These are phyloP conservation scores for Staphylotrichum tortipilum DNA, from an alignment of 495 filamentous ascomycete species.

Conservation along the genomic window DNA sequence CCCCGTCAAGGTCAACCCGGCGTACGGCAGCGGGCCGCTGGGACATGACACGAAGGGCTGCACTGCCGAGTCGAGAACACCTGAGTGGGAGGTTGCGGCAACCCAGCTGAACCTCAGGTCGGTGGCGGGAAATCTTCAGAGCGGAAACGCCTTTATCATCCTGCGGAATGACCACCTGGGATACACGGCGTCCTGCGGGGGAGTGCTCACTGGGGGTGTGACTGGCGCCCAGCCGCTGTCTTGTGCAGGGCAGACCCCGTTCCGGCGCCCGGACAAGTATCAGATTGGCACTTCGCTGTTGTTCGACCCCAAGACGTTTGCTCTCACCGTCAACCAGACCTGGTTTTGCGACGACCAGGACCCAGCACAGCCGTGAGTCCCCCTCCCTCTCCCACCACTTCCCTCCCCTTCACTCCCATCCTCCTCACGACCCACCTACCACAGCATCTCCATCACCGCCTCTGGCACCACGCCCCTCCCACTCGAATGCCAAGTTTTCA, in stretches of 20 bases:
- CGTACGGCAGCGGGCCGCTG: slow-evolving; percentile 10
- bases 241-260: slow-evolving; percentile 1
- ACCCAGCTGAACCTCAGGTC: slow-evolving; percentile 8
- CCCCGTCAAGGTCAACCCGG: slow-evolving; percentile 15
- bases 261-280: slow-evolving; percentile 3
- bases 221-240: background rate
- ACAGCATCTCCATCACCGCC: slow-evolving; percentile 7
- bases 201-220: background rate
- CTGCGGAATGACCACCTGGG: slow-evolving; percentile 5
- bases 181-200: slow-evolving; percentile 9
- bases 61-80: slow-evolving; percentile 3
- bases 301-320: slow-evolving; percentile 4
- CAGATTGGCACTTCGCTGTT: slow-evolving; percentile 3
- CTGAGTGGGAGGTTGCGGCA: slow-evolving; percentile 10
- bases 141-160: slow-evolving; percentile 8
- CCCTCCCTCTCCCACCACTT: background rate
- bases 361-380: slow-evolving; percentile 10
- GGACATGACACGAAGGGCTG: slow-evolving; percentile 20
- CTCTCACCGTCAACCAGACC: slow-evolving; percentile 13
- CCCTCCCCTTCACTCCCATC: background rate
- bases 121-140: background rate
- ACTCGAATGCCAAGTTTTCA: slow-evolving; percentile 4
- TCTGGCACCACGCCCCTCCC: slow-evolving; percentile 2
- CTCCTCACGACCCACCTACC: background rate
- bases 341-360: slow-evolving; percentile 19